Conservation (phyloP, 1,284 basidiomycete species). For the Malassezia equina region DNA sequence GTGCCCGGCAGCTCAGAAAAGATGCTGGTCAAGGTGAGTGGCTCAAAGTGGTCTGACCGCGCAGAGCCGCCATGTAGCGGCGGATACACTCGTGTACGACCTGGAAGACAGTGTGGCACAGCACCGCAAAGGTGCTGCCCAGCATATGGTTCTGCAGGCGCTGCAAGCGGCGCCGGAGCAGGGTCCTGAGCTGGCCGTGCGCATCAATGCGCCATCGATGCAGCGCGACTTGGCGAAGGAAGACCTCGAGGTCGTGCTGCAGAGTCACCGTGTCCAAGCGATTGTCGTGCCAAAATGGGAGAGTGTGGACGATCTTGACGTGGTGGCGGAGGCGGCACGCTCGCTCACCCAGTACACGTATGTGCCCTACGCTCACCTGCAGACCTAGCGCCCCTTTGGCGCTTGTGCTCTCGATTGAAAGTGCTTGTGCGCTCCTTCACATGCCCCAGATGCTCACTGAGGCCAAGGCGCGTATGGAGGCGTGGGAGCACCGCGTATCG, state of each 20-base stretch:
- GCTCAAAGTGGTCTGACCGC: background rate
- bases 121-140: conserved; percentile 39
- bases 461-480: background rate
- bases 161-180: conserved; percentile 23
- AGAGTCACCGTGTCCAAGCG: conserved; percentile 19
- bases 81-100: conserved; percentile 43
- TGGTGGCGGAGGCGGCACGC: conserved; percentile 16
- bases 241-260: conserved; percentile 40
- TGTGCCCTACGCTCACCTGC: conserved; percentile 11
- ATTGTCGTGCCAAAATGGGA: conserved; percentile 44
- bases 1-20: conserved; percentile 42
- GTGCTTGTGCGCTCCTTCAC: conserved; percentile 28
- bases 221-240: conserved; percentile 21
- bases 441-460: conserved; percentile 31
- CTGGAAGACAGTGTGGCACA: conserved; percentile 42
- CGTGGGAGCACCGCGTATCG: conserved; percentile 6
- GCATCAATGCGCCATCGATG: conserved; percentile 42
- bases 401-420: conserved; percentile 39
- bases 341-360: conserved; percentile 19
- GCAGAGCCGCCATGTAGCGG: conserved; percentile 18
- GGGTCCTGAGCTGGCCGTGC: conserved; percentile 35
- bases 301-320: conserved; percentile 24
- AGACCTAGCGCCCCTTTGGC: conserved; percentile 15
- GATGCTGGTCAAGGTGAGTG: conserved; percentile 36
- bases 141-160: conserved; percentile 33